Conservation (phyloP, 1,139 yeast species). For the Kurtzmaniella natalensis region DNA sequence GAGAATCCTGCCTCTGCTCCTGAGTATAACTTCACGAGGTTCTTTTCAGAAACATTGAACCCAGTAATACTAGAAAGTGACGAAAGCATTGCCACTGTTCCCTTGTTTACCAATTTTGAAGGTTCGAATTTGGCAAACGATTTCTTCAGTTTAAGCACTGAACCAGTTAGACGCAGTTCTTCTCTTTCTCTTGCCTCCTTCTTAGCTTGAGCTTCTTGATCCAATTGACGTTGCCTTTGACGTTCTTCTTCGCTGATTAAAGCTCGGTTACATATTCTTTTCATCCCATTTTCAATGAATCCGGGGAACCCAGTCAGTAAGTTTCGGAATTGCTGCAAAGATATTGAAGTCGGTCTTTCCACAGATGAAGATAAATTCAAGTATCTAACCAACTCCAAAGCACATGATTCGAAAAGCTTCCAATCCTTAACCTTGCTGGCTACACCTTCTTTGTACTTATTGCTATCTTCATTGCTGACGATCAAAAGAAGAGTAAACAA, state of each 20-base stretch:
- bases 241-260: slow-evolving; percentile 13
- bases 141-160: slow-evolving; percentile 1
- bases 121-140: slow-evolving; percentile 18
- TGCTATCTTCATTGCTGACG: slow-evolving; percentile 10
- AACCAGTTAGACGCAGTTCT: no score
- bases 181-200: no score
- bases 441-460: not conserved
- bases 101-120: slow-evolving; percentile 37
- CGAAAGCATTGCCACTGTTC: slow-evolving; percentile 40
- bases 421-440: slow-evolving; percentile 20
- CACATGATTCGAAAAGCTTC: slow-evolving; percentile 28
- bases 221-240: not conserved
- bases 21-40: slow-evolving; percentile 59
- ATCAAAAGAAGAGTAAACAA: slow-evolving; percentile 42
- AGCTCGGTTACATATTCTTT: slow-evolving; percentile 33
- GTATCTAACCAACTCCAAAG: slow-evolving; percentile 38
- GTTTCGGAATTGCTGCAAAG: slow-evolving; percentile 28
- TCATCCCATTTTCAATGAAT: slow-evolving; percentile 32
- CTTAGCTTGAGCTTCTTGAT: not conserved
- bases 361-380: slow-evolving; percentile 20
- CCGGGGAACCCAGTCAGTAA: slow-evolving; percentile 31
- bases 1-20: slow-evolving; percentile 83
- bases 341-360: slow-evolving; percentile 18
- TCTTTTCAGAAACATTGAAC: slow-evolving; percentile 26
- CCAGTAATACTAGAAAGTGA: slow-evolving; percentile 21